Evolutionary conservation across 192 early-diverging fungal species (phyloP), one percentile per base, ranked within the genome.

Genomic region (Oehlia diaphana): DNA sequence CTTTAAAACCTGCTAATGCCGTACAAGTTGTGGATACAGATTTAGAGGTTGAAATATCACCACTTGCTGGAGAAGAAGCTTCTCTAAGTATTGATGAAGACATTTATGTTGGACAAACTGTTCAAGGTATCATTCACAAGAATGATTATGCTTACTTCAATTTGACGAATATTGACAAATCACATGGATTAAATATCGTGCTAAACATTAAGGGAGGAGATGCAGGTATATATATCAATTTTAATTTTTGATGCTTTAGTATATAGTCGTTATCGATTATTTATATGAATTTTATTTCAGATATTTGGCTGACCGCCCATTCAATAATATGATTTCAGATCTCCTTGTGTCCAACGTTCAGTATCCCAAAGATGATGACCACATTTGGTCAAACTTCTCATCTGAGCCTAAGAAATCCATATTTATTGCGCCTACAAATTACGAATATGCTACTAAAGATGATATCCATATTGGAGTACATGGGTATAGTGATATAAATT

Each of bases 1-100:
- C 92, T 21, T 83, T 97, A 8, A 88, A 94, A 82, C 93, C 93
- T 1, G 63, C 28, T 21, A 77, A 83, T 4, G 94, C 90, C 12
- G 91, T 93, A 33, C 88, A 91, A 12, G 86, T 93, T 3, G 89
- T 93, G 4, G 91, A 96, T 78, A 93, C 92, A 0, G 95, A 96
- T 84, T 81, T 96, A 21, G 91, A 91, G 19, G 92, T 96, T 7
- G 94, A 95, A 77, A 92, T 96, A 70, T 85, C 89, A 58, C 88
- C 90, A 5, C 49, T 84, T 31, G 83, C 82, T 23, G 63, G 78
- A 74, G 58, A 82, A 78, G 66, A 49, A 4, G 53, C 16, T 23
- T 26, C 47, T 35, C 71, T 72, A 33, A 61, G 9, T 9, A 72
- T 28, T 0, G 65, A 74, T 44, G 44, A 68, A 0, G 80, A 82